A percentile compares a stretch with the other conserved stretches of the same genome.
These are phyloP conservation scores for Yamadazyma laniorum DNA, from an alignment of 805 yeast genomes.

Conservation along the genomic window DNA sequence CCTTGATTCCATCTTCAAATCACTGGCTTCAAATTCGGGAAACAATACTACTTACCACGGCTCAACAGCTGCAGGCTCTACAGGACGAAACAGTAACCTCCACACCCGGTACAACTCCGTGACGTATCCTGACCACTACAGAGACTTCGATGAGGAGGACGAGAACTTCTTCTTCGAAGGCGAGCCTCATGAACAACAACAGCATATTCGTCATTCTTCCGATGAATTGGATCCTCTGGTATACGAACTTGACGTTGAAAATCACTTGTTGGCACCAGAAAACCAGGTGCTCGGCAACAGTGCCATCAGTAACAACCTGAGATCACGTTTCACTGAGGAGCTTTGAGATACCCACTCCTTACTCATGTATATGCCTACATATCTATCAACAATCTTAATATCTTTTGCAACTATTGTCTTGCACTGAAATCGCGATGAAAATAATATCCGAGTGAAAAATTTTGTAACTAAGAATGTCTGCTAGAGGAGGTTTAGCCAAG, in stretches of 20 bases:
- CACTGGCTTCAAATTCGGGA: conserved; percentile 19
- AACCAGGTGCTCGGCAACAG: conserved; percentile 16
- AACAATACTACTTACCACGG: conserved; percentile 7
- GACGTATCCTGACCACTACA: conserved; percentile 15
- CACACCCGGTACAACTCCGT: conserved; percentile 29
- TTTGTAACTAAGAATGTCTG: conserved; percentile 12
- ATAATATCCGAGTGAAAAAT: conserved; percentile 10
- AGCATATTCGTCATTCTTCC: conserved; percentile 8
- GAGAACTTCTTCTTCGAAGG: conserved; percentile 4
- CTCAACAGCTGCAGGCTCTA: conserved; percentile 11
- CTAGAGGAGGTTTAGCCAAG: conserved; percentile 31
- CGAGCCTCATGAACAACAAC: neutral
- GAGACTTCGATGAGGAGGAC: conserved; percentile 11
- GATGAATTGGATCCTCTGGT: conserved; percentile 15
- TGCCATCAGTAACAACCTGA: conserved; percentile 18
- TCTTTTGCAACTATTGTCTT: no score
- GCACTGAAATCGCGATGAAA: no score
- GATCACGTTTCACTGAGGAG: conserved; percentile 21
- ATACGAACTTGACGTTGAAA: conserved; percentile 9
- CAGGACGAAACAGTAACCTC: conserved; percentile 14
- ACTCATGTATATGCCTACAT: no score
- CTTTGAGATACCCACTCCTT: no score
- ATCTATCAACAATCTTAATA: no score
- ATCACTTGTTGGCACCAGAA: conserved; percentile 2
- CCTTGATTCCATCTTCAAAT: conserved; percentile 38